Evolutionary conservation across 371 early-diverging fungal species (phyloP).

Genomic region (Syncephalastrum sp.): DNA sequence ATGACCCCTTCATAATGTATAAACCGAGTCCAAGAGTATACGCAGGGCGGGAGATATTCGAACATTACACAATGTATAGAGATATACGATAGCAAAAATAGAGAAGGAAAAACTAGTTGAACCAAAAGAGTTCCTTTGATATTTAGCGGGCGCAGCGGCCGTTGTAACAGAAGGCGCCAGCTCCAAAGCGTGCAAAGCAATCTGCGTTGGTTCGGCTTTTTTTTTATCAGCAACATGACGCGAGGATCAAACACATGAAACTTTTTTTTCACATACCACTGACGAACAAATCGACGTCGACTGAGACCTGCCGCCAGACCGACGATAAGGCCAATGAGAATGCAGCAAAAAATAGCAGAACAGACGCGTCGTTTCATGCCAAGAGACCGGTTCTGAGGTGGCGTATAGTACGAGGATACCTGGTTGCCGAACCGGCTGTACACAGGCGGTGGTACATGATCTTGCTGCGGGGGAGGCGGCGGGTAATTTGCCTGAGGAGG

Average conservation of each 20-base stretch:
- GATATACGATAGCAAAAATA: no score
- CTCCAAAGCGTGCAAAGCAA: constrained; percentile 9
- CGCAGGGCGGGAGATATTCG: no score
- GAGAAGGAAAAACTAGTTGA: no score
- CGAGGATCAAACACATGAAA: no score
- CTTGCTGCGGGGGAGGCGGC: constrained; percentile 17
- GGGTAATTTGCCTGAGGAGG: constrained; percentile 25
- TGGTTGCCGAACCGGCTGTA: constrained; percentile 8
- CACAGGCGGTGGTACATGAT: constrained; percentile 9
- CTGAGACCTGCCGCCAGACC: constrained; percentile 29
- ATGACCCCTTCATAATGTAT: no score
- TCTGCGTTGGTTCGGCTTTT: constrained; percentile 9
- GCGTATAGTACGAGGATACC: constrained; percentile 26
- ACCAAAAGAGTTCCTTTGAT: no score
- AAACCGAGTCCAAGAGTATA: no score
- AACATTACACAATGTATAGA: no score
- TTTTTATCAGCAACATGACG: not conserved
- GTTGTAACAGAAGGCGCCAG: not conserved
- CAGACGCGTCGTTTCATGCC: constrained; percentile 22
- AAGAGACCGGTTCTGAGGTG: constrained; percentile 22
- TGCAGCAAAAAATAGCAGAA: constrained; percentile 25
- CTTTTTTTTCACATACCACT: constrained; percentile 19
- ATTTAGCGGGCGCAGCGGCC: not conserved
- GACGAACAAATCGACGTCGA: constrained; percentile 11
- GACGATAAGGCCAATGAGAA: constrained; percentile 23